Evolutionary conservation across 2,329 filamentous ascomycete genomes (phyloP).

Genomic region (Alternaria infectoria): DNA sequence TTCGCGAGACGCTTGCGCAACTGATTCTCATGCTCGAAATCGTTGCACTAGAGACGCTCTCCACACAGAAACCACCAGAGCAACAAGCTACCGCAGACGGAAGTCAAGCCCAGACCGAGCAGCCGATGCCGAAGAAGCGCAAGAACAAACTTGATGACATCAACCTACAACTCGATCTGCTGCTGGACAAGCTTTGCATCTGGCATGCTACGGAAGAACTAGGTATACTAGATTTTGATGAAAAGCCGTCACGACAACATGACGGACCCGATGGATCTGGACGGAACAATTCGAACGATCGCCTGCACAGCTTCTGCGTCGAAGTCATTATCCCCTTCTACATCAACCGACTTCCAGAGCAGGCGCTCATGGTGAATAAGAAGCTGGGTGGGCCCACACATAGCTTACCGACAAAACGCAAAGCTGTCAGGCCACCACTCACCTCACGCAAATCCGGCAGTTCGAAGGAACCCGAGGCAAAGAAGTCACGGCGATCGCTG

Average conservation of each 20-base stretch:
- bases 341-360: constrained; percentile 73
- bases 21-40: constrained; percentile 81
- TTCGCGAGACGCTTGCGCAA: constrained; percentile 79
- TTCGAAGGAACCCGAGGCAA: constrained; percentile 46
- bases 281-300: constrained; percentile 57
- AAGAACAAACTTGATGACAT: constrained; percentile 71
- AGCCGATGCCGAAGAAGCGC: constrained; percentile 44
- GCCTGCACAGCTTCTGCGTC: constrained; percentile 76
- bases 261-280: constrained; percentile 29
- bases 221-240: constrained; percentile 47
- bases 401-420: constrained; percentile 62
- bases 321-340: constrained; percentile 86
- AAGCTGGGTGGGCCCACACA: constrained; percentile 77
- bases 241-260: constrained; percentile 30
- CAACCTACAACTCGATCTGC: constrained; percentile 70
- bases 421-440: constrained; percentile 48
- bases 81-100: constrained; percentile 21
- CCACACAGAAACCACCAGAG: constrained; percentile 41
- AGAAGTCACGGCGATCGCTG: constrained; percentile 59
- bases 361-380: constrained; percentile 73
- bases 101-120: constrained; percentile 20
- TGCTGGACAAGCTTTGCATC: constrained; percentile 80
- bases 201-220: constrained; percentile 79
- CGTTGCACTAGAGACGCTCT: constrained; percentile 67
- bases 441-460: constrained; percentile 49